Evolutionary conservation across 768 basidiomycete genomes (phyloP), one percentile per base, ranked within the genome.

Genomic region (Mrakia frigida): DNA sequence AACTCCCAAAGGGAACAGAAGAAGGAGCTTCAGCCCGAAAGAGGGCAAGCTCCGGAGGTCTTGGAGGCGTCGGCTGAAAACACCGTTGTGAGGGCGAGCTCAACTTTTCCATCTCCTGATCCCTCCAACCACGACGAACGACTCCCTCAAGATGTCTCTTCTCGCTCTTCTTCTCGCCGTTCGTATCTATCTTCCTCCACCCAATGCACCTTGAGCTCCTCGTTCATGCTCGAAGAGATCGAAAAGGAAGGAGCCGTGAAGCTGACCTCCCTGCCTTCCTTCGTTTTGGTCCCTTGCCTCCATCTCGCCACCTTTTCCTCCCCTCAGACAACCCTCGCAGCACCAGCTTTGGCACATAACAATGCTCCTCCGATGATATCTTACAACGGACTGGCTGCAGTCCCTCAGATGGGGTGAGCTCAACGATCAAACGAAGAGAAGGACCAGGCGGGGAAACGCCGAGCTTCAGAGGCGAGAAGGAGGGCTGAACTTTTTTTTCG

Each of bases 321-420:
- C 53, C 23, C 25, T 18, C 56, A 68, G 65, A 39, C 65, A 23
- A 68, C 65, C 2, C 23, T 65, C 63, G 63, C 63, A 1, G 63
- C 37, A 11, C 63, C 65, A 9, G 39, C 37, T 21, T 6, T 68
- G 0, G 39, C 65, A 18, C 14, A 43, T 39, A 73, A 43, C 59
- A 23, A 5, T 18, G 65, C 65, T 18, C 68, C 65, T 21, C 74
- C 74, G 0, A 75, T 67, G 23, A 72, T 72, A 7, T 72, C 70
- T 1, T 65, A 76, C 75, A 76, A 76, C 43, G 75, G 75, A 3
- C 70, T 76, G 7, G 75, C 53, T 18, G 23, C 59, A 25, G 35
- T 25, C 6, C 76, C 70, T 35, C 70, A 77, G 60, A 76, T 76
- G 75, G 75, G 75, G 35, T 76, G 75, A 67, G 69, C 60, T 6